Evolutionary conservation across 1,284 basidiomycete genomes (phyloP), one percentile per base, ranked within the genome.

Genomic region (Leccinum pseudoinsigne): DNA sequence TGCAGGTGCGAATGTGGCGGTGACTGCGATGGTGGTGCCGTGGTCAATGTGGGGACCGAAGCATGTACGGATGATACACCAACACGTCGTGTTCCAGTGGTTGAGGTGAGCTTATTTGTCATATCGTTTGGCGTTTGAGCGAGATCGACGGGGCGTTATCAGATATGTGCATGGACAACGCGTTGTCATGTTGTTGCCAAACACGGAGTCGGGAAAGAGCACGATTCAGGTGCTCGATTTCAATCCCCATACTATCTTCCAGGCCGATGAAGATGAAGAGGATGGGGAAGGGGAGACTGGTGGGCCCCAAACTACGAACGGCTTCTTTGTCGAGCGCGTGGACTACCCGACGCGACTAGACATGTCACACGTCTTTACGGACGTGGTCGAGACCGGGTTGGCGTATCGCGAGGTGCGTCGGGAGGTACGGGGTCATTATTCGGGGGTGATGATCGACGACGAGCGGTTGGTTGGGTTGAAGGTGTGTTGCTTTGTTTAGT

Each of bases 21-120:
- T 4, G n/a, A 45, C n/a, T 18, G 42, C 6, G 2, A 14, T 14
- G 38, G 50, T 57, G 26, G 66, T 78, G 7, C 65, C 68, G 1
- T 86, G 84, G 84, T 62, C 72, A 0, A 69, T 73, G 9, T 86
- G 85, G 85, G 85, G 83, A 2, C 77, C 72, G 3, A 45, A 57
- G 11, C 69, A 78, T 21, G 77, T 81, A 16, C 74, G 83, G 2
- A 75, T 83, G 62, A 57, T 83, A 23, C 65, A 69, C 5, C 73
- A 72, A 10, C 42, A 66, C 14, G 63, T 61, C 3, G 61, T 66
- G 21, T 77, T 76, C 60, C 71, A 76, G 31, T 82, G 81, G 81
- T 62, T 80, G 51, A 72, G 82, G 79, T 80, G 57, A 12, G 73
- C 66, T 8, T 42, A 10, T 8, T n/a, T 23, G 10, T 55, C 28